A percentile compares a stretch with the other conserved stretches of the same genome.
Conservation (phyloP, 164 flowering plant genomes). For the Aristolochia californica region DNA sequence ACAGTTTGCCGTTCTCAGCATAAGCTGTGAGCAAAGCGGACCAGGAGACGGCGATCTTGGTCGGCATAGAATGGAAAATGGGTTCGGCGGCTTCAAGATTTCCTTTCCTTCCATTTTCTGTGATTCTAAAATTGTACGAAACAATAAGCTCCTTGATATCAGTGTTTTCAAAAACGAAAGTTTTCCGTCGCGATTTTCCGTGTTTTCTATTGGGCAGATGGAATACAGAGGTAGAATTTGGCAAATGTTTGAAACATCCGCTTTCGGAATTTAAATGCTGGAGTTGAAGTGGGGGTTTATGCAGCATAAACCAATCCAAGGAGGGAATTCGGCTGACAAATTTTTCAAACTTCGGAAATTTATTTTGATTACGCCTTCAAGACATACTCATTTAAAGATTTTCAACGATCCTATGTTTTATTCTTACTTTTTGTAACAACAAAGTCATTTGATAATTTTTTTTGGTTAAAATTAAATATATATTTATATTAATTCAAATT, state of each 20-base stretch:
- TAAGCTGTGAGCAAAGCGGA: slow-evolving; percentile 47
- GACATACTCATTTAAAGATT: no score
- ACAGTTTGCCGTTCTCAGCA: slow-evolving; percentile 23
- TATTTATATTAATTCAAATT: no score
- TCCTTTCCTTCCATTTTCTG: slow-evolving; percentile 33
- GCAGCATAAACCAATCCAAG: not conserved
- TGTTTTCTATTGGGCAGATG: not conserved
- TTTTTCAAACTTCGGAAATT: no score
- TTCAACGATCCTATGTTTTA: no score
- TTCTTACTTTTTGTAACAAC: no score
- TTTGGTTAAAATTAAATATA: no score
- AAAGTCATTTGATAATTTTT: no score
- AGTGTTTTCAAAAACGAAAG: not conserved
- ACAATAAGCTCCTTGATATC: slow-evolving; percentile 12
- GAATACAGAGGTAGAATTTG: not conserved
- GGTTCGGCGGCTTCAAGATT: slow-evolving; percentile 30
- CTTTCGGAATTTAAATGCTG: not conserved
- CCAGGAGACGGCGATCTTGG: slow-evolving; percentile 30
- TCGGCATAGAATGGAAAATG: slow-evolving; percentile 30
- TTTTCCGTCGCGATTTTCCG: slow-evolving; percentile 6
- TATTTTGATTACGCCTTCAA: no score
- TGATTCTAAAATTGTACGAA: slow-evolving; percentile 35
- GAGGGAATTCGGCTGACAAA: no score
- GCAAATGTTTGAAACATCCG: not conserved
- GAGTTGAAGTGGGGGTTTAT: not conserved